Percentiles rank a stretch among this genome's conserved stretches.
phyloP scores from a whole-genome alignment of 2,329 filamentous ascomycete species.

The Cladosporium colombiae region DNA sequence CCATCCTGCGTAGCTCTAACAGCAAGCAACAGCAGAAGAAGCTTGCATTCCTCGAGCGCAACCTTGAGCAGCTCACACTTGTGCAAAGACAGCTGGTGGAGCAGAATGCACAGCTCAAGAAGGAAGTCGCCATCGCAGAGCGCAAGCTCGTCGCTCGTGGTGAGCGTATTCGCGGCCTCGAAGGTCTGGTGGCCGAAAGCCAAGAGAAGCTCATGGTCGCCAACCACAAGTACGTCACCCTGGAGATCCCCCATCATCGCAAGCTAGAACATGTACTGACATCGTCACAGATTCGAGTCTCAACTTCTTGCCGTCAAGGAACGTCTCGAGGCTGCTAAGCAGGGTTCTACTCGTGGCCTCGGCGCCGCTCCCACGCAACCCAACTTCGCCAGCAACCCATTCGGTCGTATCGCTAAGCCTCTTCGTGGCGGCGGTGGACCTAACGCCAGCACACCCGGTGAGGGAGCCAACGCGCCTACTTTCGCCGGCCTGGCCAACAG shows the following conservation, averaged over 20 bases:
- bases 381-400: constrained; percentile 68
- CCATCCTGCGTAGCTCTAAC: constrained; percentile 92
- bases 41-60: constrained; percentile 98
- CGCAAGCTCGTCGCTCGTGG: constrained; percentile 95
- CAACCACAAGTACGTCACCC: constrained; percentile 81
- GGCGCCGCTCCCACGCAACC: constrained; percentile 36
- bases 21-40: constrained; percentile 99
- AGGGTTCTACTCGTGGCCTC: constrained; percentile 83
- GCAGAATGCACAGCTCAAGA: constrained; percentile 96
- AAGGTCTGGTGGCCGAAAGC: constrained; percentile 89
- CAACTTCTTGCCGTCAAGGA: constrained; percentile 98
- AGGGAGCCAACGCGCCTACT: constrained; percentile 41
- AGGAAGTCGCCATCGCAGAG: constrained; percentile 98
- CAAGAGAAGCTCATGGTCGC: constrained; percentile 97
- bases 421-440: constrained; percentile 56
- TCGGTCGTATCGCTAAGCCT: constrained; percentile 65
- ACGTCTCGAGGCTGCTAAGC: constrained; percentile 91
- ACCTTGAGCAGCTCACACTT: constrained; percentile 94
- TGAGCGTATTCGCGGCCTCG: constrained; percentile 92
- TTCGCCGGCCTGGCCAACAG: constrained; percentile 40
- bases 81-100: constrained; percentile 97
- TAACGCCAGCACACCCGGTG: constrained; percentile 40
- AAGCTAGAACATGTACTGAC: constrained; percentile 21
- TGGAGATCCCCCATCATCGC: background rate
- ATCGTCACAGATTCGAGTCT: constrained; percentile 77